Evolutionary conservation across 352 stramenopile genomes (phyloP).

Genomic region (Phytophthora chlamydospora): DNA sequence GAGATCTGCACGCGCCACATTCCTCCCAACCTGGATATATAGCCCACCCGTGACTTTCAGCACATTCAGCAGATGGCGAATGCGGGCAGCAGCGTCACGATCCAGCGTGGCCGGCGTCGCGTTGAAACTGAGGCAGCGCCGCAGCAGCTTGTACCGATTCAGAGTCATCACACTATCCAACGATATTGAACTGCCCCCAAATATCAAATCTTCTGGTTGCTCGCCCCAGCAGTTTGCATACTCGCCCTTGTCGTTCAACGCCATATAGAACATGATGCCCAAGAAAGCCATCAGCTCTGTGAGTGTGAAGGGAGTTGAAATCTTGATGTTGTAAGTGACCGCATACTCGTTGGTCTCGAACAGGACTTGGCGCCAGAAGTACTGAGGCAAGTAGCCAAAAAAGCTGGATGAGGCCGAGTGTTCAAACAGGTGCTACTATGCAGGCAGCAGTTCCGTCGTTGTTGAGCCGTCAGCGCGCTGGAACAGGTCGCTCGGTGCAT

Average conservation of each 20-base stretch:
- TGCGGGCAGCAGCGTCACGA: constrained; percentile 1
- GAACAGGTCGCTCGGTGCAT: constrained; percentile 8
- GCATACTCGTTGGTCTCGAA: too few species aligned
- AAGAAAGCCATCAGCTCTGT: constrained; percentile 1
- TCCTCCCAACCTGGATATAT: constrained; percentile 3
- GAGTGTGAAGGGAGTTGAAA: not conserved
- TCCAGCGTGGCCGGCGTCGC: not conserved
- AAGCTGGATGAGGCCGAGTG: not conserved
- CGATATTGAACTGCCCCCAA: not conserved
- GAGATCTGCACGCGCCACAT: too few species aligned
- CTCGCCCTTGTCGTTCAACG: constrained; percentile 8
- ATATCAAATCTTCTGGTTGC: constrained; percentile 18
- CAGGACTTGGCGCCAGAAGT: too few species aligned
- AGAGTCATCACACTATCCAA: constrained; percentile 17
- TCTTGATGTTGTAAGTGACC: too few species aligned
- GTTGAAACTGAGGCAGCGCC: constrained; percentile 10
- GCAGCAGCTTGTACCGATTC: constrained; percentile 16
- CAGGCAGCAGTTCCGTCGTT: not conserved
- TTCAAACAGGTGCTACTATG: constrained; percentile 11
- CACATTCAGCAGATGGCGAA: too few species aligned
- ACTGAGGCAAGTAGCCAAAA: not conserved
- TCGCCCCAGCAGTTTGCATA: constrained; percentile 14
- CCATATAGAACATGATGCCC: constrained; percentile 6
- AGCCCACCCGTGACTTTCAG: too few species aligned
- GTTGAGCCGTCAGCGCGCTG: not conserved